phyloP scores from a whole-genome alignment of 2,329 filamentous ascomycete species.

The Anisogramma anomala region DNA sequence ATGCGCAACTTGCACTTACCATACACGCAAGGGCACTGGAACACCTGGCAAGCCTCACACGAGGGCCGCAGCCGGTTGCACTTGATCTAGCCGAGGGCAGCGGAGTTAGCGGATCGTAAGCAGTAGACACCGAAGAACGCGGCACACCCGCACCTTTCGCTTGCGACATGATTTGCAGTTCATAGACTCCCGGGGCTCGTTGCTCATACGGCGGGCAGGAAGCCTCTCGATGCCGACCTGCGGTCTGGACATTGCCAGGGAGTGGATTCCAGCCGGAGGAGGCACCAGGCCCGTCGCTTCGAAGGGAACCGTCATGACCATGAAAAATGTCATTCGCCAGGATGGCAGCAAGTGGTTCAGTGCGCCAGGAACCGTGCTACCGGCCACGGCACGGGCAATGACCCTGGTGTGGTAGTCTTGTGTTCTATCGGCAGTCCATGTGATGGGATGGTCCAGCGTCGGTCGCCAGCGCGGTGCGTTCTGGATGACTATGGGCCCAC shows the following conservation, averaged over 20 bases:
- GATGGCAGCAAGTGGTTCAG: neutral
- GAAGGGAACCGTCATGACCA: constrained; percentile 30
- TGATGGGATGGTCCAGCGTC: constrained; percentile 1
- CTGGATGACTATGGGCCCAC: neutral
- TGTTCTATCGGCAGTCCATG: constrained; percentile 4
- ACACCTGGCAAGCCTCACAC: constrained; percentile 81
- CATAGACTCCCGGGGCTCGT: constrained; percentile 79
- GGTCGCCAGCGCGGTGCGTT: neutral
- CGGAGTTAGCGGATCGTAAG: constrained; percentile 7
- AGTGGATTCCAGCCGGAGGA: constrained; percentile 33
- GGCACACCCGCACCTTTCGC: constrained; percentile 56
- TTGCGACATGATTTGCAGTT: constrained; percentile 93
- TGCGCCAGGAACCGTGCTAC: constrained; percentile 1
- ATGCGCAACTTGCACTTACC: constrained; percentile 42
- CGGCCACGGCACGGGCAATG: neutral
- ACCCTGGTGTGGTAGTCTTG: neutral
- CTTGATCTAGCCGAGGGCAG: constrained; percentile 55
- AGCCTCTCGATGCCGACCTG: constrained; percentile 74
- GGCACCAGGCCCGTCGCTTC: constrained; percentile 30
- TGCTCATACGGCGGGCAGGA: constrained; percentile 56
- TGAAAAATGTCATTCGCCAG: constrained; percentile 10
- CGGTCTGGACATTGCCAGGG: constrained; percentile 54
- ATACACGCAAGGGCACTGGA: constrained; percentile 79
- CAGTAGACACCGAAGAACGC: neutral
- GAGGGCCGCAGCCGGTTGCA: constrained; percentile 76